A percentile compares a stretch with the other conserved stretches of the same genome.
Conservation (phyloP, 805 yeast species). For the Yarrowia sp. region DNA sequence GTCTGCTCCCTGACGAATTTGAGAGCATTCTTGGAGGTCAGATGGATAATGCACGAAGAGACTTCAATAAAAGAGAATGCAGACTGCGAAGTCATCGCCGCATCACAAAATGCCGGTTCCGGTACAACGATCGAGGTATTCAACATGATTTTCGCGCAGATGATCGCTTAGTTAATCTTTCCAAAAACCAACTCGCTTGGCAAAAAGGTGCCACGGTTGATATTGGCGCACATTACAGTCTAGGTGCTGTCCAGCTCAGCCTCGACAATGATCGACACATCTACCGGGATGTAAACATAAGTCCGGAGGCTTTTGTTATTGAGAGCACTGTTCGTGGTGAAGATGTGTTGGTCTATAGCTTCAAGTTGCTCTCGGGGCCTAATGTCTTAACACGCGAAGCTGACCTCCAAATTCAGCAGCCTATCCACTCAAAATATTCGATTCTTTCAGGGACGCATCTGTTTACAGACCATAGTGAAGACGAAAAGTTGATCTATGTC, state of each 20-base stretch:
- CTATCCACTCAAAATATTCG: not conserved
- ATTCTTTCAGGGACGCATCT: not conserved
- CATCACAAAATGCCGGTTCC: too few relatives aligned
- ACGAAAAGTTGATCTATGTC: not conserved
- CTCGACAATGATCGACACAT: too few relatives aligned
- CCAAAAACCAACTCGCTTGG: not conserved
- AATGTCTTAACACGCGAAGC: not conserved
- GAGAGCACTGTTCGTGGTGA: not conserved
- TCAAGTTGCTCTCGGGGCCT: not conserved
- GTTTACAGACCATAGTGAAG: not conserved
- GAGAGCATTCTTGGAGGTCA: conserved; percentile 3
- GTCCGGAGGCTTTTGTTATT: not conserved
- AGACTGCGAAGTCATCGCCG: too few relatives aligned
- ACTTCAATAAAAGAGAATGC: too few relatives aligned
- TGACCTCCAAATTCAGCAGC: not conserved
- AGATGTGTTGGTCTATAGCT: not conserved
- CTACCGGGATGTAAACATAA: too few relatives aligned
- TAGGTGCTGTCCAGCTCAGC: too few relatives aligned
- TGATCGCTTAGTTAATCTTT: not conserved
- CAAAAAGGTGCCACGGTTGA: not conserved
- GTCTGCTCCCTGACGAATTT: not conserved
- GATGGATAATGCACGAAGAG: not conserved
- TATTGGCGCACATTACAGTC: not conserved
- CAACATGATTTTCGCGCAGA: too few relatives aligned
- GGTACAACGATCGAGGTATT: conserved; percentile 4